Base-by-base conservation (phyloP, 2,329 filamentous ascomycete genomes). In the Pseudogymnoascus destructans region DNA sequence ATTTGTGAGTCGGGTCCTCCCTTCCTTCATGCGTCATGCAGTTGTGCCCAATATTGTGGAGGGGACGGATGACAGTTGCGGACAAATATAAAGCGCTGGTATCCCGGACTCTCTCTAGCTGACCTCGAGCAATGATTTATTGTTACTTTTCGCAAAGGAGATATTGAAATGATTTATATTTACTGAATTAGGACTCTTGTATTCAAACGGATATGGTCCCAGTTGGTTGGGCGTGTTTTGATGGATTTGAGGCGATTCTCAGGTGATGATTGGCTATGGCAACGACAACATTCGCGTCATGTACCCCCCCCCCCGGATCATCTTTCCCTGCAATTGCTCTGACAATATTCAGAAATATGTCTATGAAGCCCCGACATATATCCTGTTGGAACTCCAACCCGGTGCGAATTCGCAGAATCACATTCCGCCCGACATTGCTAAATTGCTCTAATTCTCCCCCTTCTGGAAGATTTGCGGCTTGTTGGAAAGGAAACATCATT, bases 21-120 rank as follows among this genome's bases (percentile, higher is more conserved):
- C 46, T 52, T 52, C 25, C 46, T 52, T 52, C 46, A 52, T 52
- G 46, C 46, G 46, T 52, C 46, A 52, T 52, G 46, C 46, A 27
- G n/a, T 25, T 17, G 15, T 52, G 46, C 46, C 46, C 46, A 52
- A 52, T 52, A 52, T 52, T 52, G 46, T 17, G 46, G 25, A 30
- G 23, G 46, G 46, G 46, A 15, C 9, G 46, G 46, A 52, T 52
- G 46, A 30, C 46, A 52, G 40, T 5, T 4, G 21, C 23, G 2
- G 25, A 49, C 42, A 52, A 52, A 52, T 52, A 52, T 52, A 52
- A 52, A 52, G 46, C 46, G 9, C 25, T 11, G 15, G 7, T 7
- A 30, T 52, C 46, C 46, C 46, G 11, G 30, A 30, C 9, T 15
- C 42, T 23, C 13, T 46, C 13, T 25, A 17, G 7, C 40, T n/a